These are phyloP conservation scores for Botrytis fabae DNA, from an alignment of 2,329 filamentous ascomycete genomes.

Conservation along the genomic window DNA sequence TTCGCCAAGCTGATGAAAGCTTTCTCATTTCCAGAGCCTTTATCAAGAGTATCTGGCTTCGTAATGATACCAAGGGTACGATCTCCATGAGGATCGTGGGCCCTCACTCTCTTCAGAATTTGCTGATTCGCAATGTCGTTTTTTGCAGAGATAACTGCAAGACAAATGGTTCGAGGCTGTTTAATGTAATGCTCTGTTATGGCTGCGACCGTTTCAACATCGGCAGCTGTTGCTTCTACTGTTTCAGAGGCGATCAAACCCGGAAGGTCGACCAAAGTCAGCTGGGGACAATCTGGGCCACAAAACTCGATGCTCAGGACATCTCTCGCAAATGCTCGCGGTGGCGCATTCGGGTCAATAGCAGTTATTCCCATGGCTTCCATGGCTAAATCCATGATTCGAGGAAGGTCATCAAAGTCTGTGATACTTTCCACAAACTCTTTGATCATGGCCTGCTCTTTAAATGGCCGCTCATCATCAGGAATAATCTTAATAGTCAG, in stretches of 20 bases:
- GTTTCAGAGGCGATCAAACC: constrained; percentile 39
- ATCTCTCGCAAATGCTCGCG: constrained; percentile 34
- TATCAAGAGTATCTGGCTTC: constrained; percentile 46
- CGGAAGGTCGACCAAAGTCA: constrained; percentile 42
- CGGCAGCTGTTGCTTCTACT: constrained; percentile 33
- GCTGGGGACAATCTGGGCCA: constrained; percentile 34
- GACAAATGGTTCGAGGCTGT: constrained; percentile 47
- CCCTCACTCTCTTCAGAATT: constrained; percentile 43
- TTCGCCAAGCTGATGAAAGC: constrained; percentile 42
- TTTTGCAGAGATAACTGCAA: constrained; percentile 49
- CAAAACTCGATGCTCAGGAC: constrained; percentile 37
- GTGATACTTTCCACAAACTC: constrained; percentile 33
- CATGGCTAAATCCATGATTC: constrained; percentile 37
- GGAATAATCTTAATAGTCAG: constrained; percentile 57
- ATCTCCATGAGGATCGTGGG: constrained; percentile 41
- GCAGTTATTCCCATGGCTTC: constrained; percentile 33
- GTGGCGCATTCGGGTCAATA: neutral
- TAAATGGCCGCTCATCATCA: constrained; percentile 49
- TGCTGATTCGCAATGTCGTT: constrained; percentile 47
- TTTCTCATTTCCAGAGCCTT: constrained; percentile 42
- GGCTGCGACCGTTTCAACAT: constrained; percentile 37
- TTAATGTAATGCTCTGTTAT: constrained; percentile 45
- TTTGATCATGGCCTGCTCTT: constrained; percentile 50
- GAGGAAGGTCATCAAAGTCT: constrained; percentile 36
- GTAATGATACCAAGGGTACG: constrained; percentile 50